Base-by-base conservation (phyloP, 768 basidiomycete genomes). In the Suillus variegatus region DNA sequence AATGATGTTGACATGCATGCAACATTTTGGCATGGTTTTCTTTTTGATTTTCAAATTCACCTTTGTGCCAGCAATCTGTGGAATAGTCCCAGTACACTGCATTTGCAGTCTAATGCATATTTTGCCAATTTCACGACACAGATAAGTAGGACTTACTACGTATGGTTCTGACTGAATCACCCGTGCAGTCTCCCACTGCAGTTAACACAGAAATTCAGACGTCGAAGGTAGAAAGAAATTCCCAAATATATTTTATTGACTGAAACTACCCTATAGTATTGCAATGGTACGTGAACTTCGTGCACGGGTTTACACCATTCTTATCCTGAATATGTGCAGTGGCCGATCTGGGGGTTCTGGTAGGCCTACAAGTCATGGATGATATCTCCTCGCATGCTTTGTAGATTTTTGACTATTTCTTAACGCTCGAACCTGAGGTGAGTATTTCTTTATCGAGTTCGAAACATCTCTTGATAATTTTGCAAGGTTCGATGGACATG, bases 401-500 rank as follows among this genome's bases (percentile, higher is more conserved):
- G 22, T 40, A 57, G 22, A 25, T 57, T 16, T 40, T 40, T 22
- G 56, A 40, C 14, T 57, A 57, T 25, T 40, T 40, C 8, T 38
- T 57, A 6, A 57, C 22, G 12, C 13, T 57, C 36, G 38, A 22
- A 10, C 7, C 36, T 22, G 56, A 40, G 38, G 56, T 57, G 22
- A 40, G n/a, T 16, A 25, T 38, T 40, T 40, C 38, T 38, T 40
- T 2, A 40, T 57, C 2, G 22, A 25, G 14, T 40, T 58, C 22
- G 32, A 3, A 25, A 10, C 38, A 18, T 22, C 32, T 20, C 14
- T 40, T 25, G 22, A 58, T n/a, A 16, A 14, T 32, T 9, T 38
- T 58, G 8, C 38, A 38, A 58, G 38, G 16, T 40, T 25, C 56
- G 56, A 40, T 58, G 56, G 56, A 64, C 64, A n/a, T 65, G 64